A percentile compares a stretch with the other conserved stretches of the same genome.
phyloP scores from a whole-genome alignment of 257 asterid genomes.

The Solanum pennellii region DNA sequence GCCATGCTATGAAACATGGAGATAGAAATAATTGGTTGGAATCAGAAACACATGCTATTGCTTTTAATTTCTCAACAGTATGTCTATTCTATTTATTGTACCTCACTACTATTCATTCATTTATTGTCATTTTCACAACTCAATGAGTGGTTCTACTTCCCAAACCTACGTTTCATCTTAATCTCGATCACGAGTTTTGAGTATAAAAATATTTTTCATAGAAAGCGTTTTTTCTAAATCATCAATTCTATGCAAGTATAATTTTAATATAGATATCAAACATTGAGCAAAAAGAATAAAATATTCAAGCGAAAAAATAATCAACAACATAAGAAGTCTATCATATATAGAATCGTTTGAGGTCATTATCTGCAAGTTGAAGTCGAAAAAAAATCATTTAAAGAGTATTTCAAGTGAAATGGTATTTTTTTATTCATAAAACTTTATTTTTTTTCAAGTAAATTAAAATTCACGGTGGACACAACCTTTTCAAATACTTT shows the following conservation, averaged over 20 bases:
- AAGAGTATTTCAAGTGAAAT: neutral
- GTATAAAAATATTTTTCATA: neutral
- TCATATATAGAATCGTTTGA: neutral
- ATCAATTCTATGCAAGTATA: neutral
- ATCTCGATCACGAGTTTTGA: neutral
- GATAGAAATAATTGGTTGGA: conserved; percentile 3
- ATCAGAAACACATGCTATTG: conserved; percentile 6
- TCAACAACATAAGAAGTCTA: neutral
- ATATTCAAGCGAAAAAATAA: neutral
- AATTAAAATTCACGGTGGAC: neutral
- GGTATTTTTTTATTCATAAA: neutral
- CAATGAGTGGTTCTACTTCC: neutral
- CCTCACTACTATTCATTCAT: neutral
- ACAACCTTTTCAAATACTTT: neutral
- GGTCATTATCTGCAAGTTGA: neutral
- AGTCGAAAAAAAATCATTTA: neutral
- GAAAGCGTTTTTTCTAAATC: fast-evolving
- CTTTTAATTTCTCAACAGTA: neutral
- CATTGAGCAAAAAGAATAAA: neutral
- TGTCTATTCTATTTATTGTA: neutral
- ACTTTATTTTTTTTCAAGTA: neutral
- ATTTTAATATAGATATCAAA: no score
- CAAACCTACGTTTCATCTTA: neutral
- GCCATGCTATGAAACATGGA: neutral
- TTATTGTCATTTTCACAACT: neutral